Evolutionary conservation across 2,329 filamentous ascomycete species (phyloP).

Genomic region (Plectosphaerella sp.): DNA sequence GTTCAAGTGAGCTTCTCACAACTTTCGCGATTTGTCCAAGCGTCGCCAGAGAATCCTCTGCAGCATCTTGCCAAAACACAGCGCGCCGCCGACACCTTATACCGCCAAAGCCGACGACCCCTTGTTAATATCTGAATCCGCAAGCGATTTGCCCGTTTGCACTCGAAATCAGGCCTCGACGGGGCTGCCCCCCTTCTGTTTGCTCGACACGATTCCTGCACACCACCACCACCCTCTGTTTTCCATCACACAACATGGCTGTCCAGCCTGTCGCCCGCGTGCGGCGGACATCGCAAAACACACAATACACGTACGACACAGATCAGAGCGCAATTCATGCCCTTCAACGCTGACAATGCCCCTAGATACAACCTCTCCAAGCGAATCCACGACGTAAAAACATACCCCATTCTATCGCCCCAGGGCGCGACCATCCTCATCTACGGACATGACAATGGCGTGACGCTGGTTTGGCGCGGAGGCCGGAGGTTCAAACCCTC

Average conservation of each 20-base stretch:
- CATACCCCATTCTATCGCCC: constrained; percentile 56
- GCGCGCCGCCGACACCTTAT: too few species aligned
- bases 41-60: too few species aligned
- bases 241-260: constrained; percentile 13
- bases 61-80: too few species aligned
- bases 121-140: too few species aligned
- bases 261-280: constrained; percentile 28
- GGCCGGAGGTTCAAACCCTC: constrained; percentile 52
- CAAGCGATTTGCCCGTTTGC: too few species aligned
- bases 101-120: too few species aligned
- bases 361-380: constrained; percentile 55
- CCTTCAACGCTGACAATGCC: background rate
- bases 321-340: too few species aligned
- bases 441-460: constrained; percentile 60
- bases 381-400: constrained; percentile 55
- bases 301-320: constrained; percentile 39
- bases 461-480: constrained; percentile 59
- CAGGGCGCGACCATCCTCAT: constrained; percentile 61
- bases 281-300: constrained; percentile 43
- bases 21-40: too few species aligned
- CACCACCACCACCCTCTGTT: background rate
- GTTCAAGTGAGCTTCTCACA: too few species aligned
- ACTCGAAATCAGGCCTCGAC: background rate
- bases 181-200: background rate
- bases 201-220: background rate